Evolutionary conservation across 108 stramenopile species (phyloP).

Genomic region (Skeletonema grethae): DNA sequence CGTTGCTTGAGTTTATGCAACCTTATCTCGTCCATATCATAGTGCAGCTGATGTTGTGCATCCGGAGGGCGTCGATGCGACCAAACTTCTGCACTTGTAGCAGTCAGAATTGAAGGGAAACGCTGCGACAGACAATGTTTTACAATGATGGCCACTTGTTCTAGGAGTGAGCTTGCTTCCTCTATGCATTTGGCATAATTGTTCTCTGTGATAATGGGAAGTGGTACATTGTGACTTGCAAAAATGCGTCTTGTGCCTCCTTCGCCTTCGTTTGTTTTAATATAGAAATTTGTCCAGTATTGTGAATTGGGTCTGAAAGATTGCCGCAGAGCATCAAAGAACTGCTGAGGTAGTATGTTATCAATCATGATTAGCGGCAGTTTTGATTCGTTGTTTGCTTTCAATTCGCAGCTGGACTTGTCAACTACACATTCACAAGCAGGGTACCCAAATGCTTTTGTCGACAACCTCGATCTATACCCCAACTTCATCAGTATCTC

Average conservation of each 20-base stretch:
- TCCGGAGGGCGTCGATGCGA: slow-evolving; percentile 45
- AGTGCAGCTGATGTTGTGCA: slow-evolving; percentile 48
- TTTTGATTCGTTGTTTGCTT: background rate
- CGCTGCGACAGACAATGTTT: slow-evolving; percentile 14
- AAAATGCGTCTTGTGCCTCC: slow-evolving; percentile 19
- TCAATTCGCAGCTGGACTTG: background rate
- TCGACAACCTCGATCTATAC: slow-evolving; percentile 32
- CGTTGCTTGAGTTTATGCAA: slow-evolving; percentile 13
- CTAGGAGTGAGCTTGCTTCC: slow-evolving; percentile 21
- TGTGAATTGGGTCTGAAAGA: slow-evolving; percentile 28
- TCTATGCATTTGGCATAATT: slow-evolving; percentile 3
- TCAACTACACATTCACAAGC: slow-evolving; percentile 10
- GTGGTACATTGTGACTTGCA: slow-evolving; percentile 43
- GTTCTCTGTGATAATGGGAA: slow-evolving; percentile 1
- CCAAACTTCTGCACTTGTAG: slow-evolving; percentile 56
- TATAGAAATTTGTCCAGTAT: slow-evolving; percentile 47
- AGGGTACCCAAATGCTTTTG: slow-evolving; percentile 40
- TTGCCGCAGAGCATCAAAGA: slow-evolving; percentile 35
- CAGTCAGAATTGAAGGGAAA: slow-evolving; percentile 26
- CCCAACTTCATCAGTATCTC: slow-evolving; percentile 25
- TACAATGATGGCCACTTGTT: slow-evolving; percentile 49
- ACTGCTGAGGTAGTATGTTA: slow-evolving; percentile 18
- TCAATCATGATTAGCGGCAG: slow-evolving; percentile 29
- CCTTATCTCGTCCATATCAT: slow-evolving; percentile 50
- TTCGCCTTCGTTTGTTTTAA: background rate